Conservation (phyloP, 306 rosid genomes). For the Castanea mollissima region DNA sequence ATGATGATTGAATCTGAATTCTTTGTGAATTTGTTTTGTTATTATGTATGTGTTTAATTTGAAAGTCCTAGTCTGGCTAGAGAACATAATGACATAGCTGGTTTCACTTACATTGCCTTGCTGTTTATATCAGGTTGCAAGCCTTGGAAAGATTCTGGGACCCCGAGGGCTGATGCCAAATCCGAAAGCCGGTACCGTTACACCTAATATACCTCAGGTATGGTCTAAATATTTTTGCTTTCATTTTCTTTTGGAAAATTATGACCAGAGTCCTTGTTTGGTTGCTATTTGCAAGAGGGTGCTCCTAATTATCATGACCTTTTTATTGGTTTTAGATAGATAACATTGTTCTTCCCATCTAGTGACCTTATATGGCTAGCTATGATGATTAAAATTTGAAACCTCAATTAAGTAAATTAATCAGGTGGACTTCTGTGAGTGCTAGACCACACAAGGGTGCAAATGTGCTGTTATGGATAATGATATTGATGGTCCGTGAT, state of each 20-base stretch:
- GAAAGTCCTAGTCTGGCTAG: background rate
- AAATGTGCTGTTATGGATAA: too few species aligned
- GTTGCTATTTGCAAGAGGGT: background rate
- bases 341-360: background rate
- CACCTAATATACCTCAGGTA: conserved; percentile 96
- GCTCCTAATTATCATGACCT: background rate
- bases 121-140: conserved; percentile 74
- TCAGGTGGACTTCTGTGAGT: background rate
- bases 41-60: background rate
- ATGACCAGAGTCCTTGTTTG: background rate
- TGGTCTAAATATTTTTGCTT: background rate
- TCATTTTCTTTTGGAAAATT: background rate
- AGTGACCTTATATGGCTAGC: background rate
- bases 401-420: background rate
- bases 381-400: background rate
- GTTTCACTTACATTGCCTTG: conserved; percentile 22
- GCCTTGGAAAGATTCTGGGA: conserved; percentile 94
- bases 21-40: background rate
- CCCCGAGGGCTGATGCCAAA: conserved; percentile 99
- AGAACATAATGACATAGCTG: background rate
- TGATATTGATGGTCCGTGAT: too few species aligned
- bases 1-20: background rate
- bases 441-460: background rate
- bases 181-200: conserved; percentile 99
- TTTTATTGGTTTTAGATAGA: background rate